Base-by-base conservation (phyloP, 352 stramenopile genomes). In the Phytopythium ostracodes region DNA sequence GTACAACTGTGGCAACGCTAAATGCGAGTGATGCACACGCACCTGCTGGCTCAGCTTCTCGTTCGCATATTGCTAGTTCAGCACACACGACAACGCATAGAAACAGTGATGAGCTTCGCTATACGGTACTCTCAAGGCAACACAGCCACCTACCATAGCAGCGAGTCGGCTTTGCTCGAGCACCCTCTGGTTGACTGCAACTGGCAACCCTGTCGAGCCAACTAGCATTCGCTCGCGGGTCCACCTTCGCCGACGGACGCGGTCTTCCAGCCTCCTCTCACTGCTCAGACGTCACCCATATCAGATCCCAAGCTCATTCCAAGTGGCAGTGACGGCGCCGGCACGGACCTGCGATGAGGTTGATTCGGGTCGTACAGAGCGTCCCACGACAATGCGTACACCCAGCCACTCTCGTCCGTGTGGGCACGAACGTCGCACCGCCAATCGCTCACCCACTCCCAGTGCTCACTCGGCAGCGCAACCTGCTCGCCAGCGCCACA, bases 31-130 rank as follows among this genome's bases (percentile, higher is more conserved):
- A 38, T 24, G 31, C 14, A 33, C 31, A 20, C 42, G 29, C 57
- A 91, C 79, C 75, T 89, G 79, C 53, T 89, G 69, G 29, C 77
- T 88, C 27, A 91, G 65, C 61, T 85, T 89, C 56, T 83, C 63
- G 47, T 88, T 89, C 9, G 64, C 68, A 49, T 64, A 68, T 71
- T 76, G 71, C 81, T 91, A 67, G 20, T 15, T 43, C 31, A 35
- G 44, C 65, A 4, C 15, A 1, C n/a, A 74, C 27, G 14, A 43
- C 20, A 11, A 18, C 20, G 10, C 18, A 7, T 7, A 43, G 29
- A 29, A n/a, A 53, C 20, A 4, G 29, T 33, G 15, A 12, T 53
- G 57, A 52, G 38, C 7, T 18, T 31, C n/a, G 20, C 3, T 22
- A 56, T 58, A 4, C 29, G 27, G 40, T 15, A 57, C 40, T 49